A percentile compares a stretch with the other conserved stretches of the same genome.
These are phyloP conservation scores for Coccomyxa subellipsoidea DNA, from an alignment of 163 green algal species.

Conservation along the genomic window DNA sequence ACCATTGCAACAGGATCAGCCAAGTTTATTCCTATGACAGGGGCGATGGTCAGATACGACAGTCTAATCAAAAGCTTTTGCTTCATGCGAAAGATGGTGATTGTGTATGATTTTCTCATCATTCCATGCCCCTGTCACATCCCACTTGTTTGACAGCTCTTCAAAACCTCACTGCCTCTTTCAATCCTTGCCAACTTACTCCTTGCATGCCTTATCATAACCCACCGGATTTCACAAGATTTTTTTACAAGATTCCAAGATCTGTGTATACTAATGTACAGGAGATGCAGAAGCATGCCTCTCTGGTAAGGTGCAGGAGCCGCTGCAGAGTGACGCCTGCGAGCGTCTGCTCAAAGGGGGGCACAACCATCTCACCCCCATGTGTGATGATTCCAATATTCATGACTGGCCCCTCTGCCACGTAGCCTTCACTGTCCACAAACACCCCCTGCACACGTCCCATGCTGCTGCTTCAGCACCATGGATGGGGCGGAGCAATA, in stretches of 20 bases:
- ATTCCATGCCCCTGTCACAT: constrained; percentile 6
- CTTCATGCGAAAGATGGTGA: constrained; percentile 50
- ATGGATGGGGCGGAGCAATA: not conserved
- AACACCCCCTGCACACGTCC: constrained; percentile 74
- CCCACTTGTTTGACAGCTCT: no score
- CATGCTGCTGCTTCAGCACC: not conserved
- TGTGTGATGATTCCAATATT: constrained; percentile 77
- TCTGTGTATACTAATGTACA: no score
- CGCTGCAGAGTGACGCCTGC: constrained; percentile 49
- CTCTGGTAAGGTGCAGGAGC: constrained; percentile 54
- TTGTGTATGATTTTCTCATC: constrained; percentile 41
- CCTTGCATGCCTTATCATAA: no score
- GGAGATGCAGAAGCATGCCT: constrained; percentile 29
- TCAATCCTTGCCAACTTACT: no score
- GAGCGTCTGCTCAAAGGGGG: constrained; percentile 58
- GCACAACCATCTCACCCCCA: constrained; percentile 50
- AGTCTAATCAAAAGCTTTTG: constrained; percentile 18
- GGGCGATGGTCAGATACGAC: constrained; percentile 16
- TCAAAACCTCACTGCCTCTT: not conserved
- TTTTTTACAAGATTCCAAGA: no score
- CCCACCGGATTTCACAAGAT: no score
- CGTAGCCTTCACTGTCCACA: constrained; percentile 67
- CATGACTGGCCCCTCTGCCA: constrained; percentile 68
- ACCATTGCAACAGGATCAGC: no score
- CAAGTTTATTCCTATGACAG: not conserved